phyloP scores from a whole-genome alignment of 2,329 filamentous ascomycete genomes.

The Aurifilum marmelostoma region DNA sequence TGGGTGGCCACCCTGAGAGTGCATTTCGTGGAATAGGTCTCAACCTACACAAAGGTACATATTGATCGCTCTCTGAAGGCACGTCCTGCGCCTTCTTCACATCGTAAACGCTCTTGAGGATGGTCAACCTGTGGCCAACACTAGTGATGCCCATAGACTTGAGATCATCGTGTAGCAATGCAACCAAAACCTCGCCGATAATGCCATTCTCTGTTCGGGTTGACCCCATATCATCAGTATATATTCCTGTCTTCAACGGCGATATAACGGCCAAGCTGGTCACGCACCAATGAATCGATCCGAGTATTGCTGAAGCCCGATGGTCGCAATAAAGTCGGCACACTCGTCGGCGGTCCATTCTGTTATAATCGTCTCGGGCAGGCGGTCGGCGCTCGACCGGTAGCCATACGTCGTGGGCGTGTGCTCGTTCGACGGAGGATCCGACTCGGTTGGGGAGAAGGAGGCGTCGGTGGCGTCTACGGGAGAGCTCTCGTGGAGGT shows the following conservation, averaged over 20 bases:
- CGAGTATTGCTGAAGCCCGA: constrained; percentile 82
- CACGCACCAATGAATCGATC: constrained; percentile 79
- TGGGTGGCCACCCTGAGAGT: not conserved
- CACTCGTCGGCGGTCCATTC: constrained; percentile 87
- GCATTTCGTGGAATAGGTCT: constrained; percentile 11
- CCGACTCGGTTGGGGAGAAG: constrained; percentile 71
- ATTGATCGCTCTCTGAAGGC: constrained; percentile 89
- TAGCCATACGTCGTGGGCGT: constrained; percentile 79
- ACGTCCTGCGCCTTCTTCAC: constrained; percentile 94
- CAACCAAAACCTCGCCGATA: constrained; percentile 86
- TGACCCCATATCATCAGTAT: constrained; percentile 32
- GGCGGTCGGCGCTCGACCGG: constrained; percentile 63
- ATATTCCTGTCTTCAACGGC: constrained; percentile 2
- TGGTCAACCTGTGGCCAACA: constrained; percentile 91
- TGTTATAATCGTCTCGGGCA: constrained; percentile 75
- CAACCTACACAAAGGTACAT: constrained; percentile 83
- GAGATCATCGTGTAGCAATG: constrained; percentile 87
- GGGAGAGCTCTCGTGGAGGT: constrained; percentile 68
- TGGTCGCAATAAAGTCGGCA: constrained; percentile 81
- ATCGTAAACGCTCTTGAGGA: constrained; percentile 95
- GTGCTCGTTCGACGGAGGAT: constrained; percentile 71
- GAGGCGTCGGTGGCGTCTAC: constrained; percentile 68
- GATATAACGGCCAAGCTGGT: not conserved
- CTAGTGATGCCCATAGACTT: constrained; percentile 94
- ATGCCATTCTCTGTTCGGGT: constrained; percentile 79